phyloP scores from a whole-genome alignment of 2,329 filamentous ascomycete species.

The Boeremia exigua region DNA sequence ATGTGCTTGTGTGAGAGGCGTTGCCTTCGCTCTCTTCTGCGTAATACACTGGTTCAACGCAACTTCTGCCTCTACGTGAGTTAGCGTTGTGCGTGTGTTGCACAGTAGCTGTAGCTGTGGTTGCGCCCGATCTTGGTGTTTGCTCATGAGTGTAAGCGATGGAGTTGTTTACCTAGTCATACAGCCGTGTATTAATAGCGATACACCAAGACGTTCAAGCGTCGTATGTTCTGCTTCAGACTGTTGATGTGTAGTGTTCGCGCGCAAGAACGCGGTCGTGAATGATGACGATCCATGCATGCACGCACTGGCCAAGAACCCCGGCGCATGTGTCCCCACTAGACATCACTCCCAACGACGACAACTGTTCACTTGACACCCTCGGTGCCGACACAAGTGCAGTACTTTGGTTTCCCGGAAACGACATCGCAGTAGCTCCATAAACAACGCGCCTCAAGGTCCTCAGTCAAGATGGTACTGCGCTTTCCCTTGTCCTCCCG shows the following conservation, averaged over 20 bases:
- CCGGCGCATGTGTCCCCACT: constrained; percentile 15
- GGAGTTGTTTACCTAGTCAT: no score
- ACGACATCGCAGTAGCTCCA: neutral
- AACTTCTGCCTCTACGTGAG: neutral
- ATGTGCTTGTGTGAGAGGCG: constrained; percentile 4
- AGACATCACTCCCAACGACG: constrained; percentile 7
- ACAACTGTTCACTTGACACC: constrained; percentile 11
- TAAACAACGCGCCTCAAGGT: neutral
- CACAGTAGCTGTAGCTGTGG: neutral
- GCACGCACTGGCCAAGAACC: constrained; percentile 20
- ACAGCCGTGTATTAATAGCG: neutral
- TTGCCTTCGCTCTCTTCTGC: neutral
- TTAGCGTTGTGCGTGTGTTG: neutral
- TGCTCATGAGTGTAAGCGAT: neutral
- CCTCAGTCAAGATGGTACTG: constrained; percentile 22
- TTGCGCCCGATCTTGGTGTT: neutral
- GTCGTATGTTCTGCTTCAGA: neutral
- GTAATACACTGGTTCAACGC: neutral
- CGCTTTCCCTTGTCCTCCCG: neutral
- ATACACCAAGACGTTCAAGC: neutral
- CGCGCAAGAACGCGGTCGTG: neutral
- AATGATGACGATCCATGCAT: constrained; percentile 19
- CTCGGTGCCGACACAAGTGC: neutral
- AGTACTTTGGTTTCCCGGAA: neutral
- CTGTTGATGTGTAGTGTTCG: constrained; percentile 2